A percentile compares a stretch with the other conserved stretches of the same genome.
Conservation (phyloP, 768 basidiomycete genomes). For the Tulasnella sp. region DNA sequence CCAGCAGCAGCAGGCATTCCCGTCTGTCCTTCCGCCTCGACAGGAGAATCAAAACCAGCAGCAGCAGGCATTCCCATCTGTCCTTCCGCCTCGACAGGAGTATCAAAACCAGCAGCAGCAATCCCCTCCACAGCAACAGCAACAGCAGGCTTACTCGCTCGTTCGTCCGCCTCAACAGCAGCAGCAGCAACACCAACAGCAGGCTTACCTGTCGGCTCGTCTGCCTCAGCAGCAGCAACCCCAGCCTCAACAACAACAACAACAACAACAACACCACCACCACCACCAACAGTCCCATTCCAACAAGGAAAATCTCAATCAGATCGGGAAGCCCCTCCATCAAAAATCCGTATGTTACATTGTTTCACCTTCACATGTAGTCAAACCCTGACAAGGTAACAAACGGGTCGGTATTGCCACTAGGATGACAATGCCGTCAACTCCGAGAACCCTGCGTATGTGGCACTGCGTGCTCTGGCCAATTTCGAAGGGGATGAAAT, state of each 20-base stretch:
- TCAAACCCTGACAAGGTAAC: no score
- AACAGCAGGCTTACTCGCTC: no score
- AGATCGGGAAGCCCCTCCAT: neutral
- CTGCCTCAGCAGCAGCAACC: neutral
- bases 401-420: no score
- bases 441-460: conserved; percentile 59
- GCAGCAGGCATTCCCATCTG: no score
- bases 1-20: no score
- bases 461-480: conserved; percentile 59
- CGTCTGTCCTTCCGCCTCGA: no score
- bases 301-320: neutral
- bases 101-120: no score
- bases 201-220: neutral
- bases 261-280: neutral
- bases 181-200: neutral
- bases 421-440: conserved; percentile 37
- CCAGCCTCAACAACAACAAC: neutral
- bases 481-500: conserved; percentile 70
- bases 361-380: neutral
- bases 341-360: conserved; percentile 1
- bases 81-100: no score
- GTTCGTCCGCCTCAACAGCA: no score
- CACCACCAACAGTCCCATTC: neutral
- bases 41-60: no score
- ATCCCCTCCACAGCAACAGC: no score